Percentiles rank a stretch among this genome's conserved stretches.
These are phyloP conservation scores for Talaromyces adpressus DNA, from an alignment of 495 filamentous ascomycete genomes.

Conservation along the genomic window DNA sequence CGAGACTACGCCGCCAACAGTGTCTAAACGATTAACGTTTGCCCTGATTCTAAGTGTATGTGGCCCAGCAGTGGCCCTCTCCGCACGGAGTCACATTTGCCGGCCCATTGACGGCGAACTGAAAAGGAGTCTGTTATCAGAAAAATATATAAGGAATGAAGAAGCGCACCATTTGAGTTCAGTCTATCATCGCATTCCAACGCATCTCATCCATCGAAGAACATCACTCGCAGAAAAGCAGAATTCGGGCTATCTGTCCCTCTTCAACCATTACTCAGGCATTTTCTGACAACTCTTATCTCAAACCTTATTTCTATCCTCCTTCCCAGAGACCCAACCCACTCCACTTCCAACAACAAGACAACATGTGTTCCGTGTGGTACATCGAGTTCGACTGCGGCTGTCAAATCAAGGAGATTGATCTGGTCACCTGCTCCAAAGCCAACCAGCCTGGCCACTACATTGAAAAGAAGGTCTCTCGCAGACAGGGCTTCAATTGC, in stretches of 20 bases:
- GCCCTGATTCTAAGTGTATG: not conserved
- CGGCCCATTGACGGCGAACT: not conserved
- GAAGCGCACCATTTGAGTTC: not conserved
- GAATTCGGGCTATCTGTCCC: not conserved
- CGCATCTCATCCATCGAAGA: slow-evolving; percentile 12
- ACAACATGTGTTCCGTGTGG: slow-evolving; percentile 35
- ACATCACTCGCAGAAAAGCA: slow-evolving; percentile 9
- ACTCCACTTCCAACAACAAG: not conserved
- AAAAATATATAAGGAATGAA: slow-evolving; percentile 6
- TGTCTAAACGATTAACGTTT: slow-evolving; percentile 1
- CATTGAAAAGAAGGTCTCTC: slow-evolving; percentile 30
- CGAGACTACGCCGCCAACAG: slow-evolving; percentile 4
- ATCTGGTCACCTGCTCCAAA: slow-evolving; percentile 31
- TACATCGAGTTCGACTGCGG: slow-evolving; percentile 38
- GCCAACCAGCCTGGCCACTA: slow-evolving; percentile 27
- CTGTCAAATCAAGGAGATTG: slow-evolving; percentile 28
- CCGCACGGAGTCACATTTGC: slow-evolving; percentile 4
- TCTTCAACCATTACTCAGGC: not conserved
- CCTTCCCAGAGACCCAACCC: not conserved
- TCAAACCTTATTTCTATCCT: not conserved
- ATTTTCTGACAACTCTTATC: slow-evolving; percentile 5
- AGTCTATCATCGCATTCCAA: not conserved
- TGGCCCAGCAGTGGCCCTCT: slow-evolving; percentile 7
- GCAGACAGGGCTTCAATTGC: slow-evolving; percentile 31
- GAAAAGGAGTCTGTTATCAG: not conserved